These are phyloP conservation scores for Tripterygium wilfordii DNA, from an alignment of 177 flowering plant species.

Conservation along the genomic window DNA sequence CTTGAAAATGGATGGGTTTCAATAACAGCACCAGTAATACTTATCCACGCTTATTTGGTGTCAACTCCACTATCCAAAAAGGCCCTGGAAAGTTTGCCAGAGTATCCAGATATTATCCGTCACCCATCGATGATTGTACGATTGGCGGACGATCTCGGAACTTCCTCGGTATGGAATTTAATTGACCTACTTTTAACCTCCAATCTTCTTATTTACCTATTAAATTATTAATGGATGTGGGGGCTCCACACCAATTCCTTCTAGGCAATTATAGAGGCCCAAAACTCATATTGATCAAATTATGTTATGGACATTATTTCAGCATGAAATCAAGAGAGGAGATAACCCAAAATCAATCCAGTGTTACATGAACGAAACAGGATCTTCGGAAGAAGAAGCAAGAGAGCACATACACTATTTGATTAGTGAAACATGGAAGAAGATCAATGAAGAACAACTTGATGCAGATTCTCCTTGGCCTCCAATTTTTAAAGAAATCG, in stretches of 20 bases:
- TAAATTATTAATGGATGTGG: too few species aligned
- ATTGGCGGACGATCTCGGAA: slow-evolving; percentile 6
- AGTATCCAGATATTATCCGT: not conserved
- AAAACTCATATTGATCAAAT: too few species aligned
- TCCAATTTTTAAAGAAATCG: not conserved
- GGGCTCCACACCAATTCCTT: too few species aligned
- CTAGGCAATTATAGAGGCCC: too few species aligned
- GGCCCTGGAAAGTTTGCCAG: not conserved
- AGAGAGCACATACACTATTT: slow-evolving; percentile 3
- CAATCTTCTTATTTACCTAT: too few species aligned
- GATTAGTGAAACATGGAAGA: slow-evolving; percentile 12
- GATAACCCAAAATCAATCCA: slow-evolving; percentile 10
- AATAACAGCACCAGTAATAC: not conserved
- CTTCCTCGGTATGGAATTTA: slow-evolving; percentile 1
- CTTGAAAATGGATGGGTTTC: slow-evolving; percentile 9
- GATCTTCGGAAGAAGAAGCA: slow-evolving; percentile 9
- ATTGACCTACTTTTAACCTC: not conserved
- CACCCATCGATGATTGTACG: not conserved
- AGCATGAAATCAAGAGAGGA: slow-evolving; percentile 11
- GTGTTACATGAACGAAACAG: slow-evolving; percentile 19
- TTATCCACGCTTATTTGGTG: not conserved
- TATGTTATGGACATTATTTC: too few species aligned
- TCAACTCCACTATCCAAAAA: not conserved
- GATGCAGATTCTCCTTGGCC: not conserved
- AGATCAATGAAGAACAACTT: slow-evolving; percentile 7